These are phyloP conservation scores for Dactylellina haptotyla DNA, from an alignment of 2,329 filamentous ascomycete species.

Conservation along the genomic window DNA sequence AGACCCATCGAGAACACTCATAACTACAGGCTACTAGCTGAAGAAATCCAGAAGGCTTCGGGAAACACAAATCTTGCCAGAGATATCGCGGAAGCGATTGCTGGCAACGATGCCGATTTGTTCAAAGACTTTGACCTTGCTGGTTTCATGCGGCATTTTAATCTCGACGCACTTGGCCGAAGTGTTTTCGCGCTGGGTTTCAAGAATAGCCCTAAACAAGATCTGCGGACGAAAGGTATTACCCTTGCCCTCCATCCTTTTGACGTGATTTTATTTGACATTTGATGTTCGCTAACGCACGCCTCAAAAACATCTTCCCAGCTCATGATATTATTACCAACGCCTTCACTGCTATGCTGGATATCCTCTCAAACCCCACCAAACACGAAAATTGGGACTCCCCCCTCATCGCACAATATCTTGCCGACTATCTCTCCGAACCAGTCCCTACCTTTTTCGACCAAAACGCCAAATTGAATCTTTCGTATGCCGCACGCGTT, in stretches of 20 bases:
- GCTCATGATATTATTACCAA: constrained; percentile 89
- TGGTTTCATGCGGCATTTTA: constrained; percentile 95
- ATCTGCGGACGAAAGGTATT: constrained; percentile 92
- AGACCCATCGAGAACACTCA: constrained; percentile 78
- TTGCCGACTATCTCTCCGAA: constrained; percentile 87
- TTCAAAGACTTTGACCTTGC: constrained; percentile 97
- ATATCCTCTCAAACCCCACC: constrained; percentile 75
- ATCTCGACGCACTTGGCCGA: constrained; percentile 87
- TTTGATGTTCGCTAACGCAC: constrained; percentile 4
- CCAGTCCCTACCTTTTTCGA: constrained; percentile 87
- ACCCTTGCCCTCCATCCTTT: constrained; percentile 54
- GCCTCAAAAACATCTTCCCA: constrained; percentile 61
- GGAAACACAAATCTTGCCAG: constrained; percentile 82
- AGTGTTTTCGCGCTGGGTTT: constrained; percentile 88
- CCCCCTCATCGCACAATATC: constrained; percentile 78
- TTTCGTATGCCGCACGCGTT: constrained; percentile 66
- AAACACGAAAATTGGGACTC: constrained; percentile 74
- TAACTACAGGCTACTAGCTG: constrained; percentile 82
- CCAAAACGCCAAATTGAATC: constrained; percentile 74
- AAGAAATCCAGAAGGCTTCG: constrained; percentile 86
- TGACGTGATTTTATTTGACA: constrained; percentile 38
- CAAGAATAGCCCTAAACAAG: constrained; percentile 79
- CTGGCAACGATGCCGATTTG: constrained; percentile 87
- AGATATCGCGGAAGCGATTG: constrained; percentile 86
- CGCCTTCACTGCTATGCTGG: constrained; percentile 79